These are phyloP conservation scores for Phyllosticta paracitricarpa DNA, from an alignment of 2,329 filamentous ascomycete genomes.

Conservation along the genomic window DNA sequence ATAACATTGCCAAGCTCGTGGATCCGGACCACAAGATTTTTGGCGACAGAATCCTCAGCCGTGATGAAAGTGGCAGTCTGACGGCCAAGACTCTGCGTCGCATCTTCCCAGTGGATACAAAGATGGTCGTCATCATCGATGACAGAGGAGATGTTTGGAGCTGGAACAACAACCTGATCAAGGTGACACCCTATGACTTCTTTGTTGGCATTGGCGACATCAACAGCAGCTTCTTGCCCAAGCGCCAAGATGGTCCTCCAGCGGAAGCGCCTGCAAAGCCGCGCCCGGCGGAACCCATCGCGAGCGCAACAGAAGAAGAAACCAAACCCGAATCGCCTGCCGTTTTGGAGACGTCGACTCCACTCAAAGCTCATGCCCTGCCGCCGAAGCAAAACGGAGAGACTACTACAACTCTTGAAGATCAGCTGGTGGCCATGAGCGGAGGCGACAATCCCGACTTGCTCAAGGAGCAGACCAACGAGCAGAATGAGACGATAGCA, in stretches of 20 bases:
- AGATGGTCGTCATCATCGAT: constrained; percentile 99
- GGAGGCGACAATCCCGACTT: constrained; percentile 57
- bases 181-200: constrained; percentile 92
- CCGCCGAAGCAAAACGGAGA: constrained; percentile 31
- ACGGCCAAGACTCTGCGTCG: constrained; percentile 82
- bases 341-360: constrained; percentile 3
- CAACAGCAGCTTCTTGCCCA: constrained; percentile 93
- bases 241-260: constrained; percentile 40
- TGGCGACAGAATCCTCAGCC: constrained; percentile 87
- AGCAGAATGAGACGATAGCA: constrained; percentile 79
- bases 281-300: not conserved
- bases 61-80: constrained; percentile 92
- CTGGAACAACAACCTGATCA: constrained; percentile 87
- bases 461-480: constrained; percentile 65
- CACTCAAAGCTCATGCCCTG: not conserved
- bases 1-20: constrained; percentile 84
- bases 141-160: constrained; percentile 95
- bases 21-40: constrained; percentile 86
- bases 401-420: constrained; percentile 54
- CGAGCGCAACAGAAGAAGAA: not conserved
- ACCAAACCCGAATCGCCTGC: not conserved
- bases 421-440: constrained; percentile 66
- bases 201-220: constrained; percentile 98
- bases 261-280: constrained; percentile 1
- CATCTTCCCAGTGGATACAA: constrained; percentile 90